Conservation (phyloP, 2,329 filamentous ascomycete species). For the Keithomyces neogunnii region DNA sequence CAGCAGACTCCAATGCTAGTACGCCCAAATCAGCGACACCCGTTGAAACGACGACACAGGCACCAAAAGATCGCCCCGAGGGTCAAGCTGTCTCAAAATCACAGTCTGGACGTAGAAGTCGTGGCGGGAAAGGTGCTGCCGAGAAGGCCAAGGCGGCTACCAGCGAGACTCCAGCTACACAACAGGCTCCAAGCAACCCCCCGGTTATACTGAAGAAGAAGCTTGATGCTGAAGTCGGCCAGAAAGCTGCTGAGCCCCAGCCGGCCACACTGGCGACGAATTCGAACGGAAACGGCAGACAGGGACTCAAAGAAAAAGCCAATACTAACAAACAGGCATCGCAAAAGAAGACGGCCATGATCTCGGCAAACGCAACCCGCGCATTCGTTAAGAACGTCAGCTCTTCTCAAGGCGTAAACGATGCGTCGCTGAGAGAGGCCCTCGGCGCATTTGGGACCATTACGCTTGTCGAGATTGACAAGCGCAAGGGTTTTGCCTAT, state of each 20-base stretch:
- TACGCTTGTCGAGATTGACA: constrained; percentile 81
- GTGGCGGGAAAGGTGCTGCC: constrained; percentile 27
- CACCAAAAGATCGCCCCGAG: constrained; percentile 14
- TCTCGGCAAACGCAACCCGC: constrained; percentile 44
- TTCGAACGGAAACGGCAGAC: constrained; percentile 10
- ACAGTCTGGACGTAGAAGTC: constrained; percentile 20
- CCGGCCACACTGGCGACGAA: constrained; percentile 2
- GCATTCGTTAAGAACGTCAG: constrained; percentile 79
- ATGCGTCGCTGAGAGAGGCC: constrained; percentile 65
- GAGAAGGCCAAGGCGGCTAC: constrained; percentile 28
- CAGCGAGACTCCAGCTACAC: constrained; percentile 20
- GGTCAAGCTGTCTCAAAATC: constrained; percentile 16
- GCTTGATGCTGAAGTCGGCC: constrained; percentile 19
- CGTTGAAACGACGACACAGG: constrained; percentile 10
- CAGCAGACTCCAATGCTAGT: constrained; percentile 6
- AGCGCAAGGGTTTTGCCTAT: constrained; percentile 90
- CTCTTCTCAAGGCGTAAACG: constrained; percentile 84
- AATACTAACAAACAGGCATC: constrained; percentile 14
- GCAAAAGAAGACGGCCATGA: constrained; percentile 24
- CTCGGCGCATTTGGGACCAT: constrained; percentile 68
- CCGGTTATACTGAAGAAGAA: constrained; percentile 36
- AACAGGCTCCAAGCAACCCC: constrained; percentile 18
- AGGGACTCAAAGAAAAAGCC: constrained; percentile 2
- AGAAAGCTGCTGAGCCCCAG: constrained; percentile 10
- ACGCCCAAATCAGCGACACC: constrained; percentile 14